Evolutionary conservation across 139 green algal species (phyloP).

Genomic region (Limnomonas spitsbergensis): DNA sequence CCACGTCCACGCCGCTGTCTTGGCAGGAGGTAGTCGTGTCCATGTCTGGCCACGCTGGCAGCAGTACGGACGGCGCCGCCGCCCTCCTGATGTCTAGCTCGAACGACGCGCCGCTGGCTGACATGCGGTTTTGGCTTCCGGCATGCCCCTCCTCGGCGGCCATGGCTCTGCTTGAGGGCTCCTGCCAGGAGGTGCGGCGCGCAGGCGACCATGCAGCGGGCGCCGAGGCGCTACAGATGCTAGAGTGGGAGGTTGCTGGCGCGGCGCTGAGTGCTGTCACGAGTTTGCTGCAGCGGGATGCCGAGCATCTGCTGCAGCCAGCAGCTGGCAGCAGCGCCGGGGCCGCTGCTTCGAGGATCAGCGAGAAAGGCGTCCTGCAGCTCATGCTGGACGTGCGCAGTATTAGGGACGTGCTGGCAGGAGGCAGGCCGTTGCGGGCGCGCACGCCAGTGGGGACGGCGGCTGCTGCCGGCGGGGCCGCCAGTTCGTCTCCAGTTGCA

Average conservation of each 20-base stretch:
- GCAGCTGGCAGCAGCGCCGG: background rate
- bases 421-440: slow-evolving; percentile 39
- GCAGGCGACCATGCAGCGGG: slow-evolving; percentile 56
- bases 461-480: slow-evolving; percentile 10
- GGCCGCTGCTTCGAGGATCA: background rate
- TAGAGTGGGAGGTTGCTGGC: slow-evolving; percentile 73
- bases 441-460: slow-evolving; percentile 1
- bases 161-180: slow-evolving; percentile 56
- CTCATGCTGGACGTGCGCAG: slow-evolving; percentile 87
- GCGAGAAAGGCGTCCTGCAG: slow-evolving; percentile 80
- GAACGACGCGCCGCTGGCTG: slow-evolving; percentile 33
- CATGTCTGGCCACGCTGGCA: background rate
- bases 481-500: slow-evolving; percentile 2
- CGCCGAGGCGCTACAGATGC: slow-evolving; percentile 33
- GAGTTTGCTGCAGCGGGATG: slow-evolving; percentile 23
- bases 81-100: slow-evolving; percentile 8
- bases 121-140: slow-evolving; percentile 83
- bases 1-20: slow-evolving; percentile 32
- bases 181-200: slow-evolving; percentile 53
- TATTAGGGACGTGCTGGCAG: slow-evolving; percentile 66
- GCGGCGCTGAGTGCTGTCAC: slow-evolving; percentile 18
- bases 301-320: no score
- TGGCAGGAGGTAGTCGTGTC: slow-evolving; percentile 52
- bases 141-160: slow-evolving; percentile 56
- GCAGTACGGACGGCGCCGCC: background rate